phyloP scores from a whole-genome alignment of 2,329 filamentous ascomycete species.

The Laburnicola sp. region DNA sequence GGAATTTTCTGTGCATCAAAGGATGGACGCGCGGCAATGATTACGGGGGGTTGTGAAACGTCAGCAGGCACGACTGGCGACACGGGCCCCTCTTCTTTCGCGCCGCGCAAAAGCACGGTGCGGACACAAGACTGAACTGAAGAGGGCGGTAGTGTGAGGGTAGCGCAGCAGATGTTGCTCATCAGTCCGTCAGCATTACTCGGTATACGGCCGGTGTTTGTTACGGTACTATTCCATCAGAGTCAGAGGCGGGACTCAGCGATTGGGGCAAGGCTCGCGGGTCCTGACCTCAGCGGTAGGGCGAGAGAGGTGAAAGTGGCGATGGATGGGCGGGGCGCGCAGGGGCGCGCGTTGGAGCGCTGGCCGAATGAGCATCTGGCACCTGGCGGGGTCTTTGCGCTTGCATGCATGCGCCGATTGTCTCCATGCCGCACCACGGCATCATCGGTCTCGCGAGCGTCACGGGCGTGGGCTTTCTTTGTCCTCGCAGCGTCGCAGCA shows the following conservation, averaged over 20 bases:
- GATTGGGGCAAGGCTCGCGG: constrained; percentile 23
- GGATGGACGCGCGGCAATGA: constrained; percentile 22
- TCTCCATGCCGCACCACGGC: not conserved
- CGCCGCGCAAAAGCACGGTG: not conserved
- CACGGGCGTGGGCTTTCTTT: not conserved
- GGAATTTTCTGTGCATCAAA: constrained; percentile 21
- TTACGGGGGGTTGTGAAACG: constrained; percentile 29
- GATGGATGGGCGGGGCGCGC: constrained; percentile 10
- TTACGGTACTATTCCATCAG: constrained; percentile 24
- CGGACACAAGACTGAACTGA: not conserved
- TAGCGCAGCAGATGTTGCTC: not conserved
- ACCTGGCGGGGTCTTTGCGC: not conserved
- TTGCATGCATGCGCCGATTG: not conserved
- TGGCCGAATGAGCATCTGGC: constrained; percentile 18
- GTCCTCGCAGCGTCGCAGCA: not conserved
- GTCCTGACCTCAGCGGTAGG: constrained; percentile 31
- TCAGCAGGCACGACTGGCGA: constrained; percentile 15
- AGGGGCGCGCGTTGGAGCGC: constrained; percentile 11
- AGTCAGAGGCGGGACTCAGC: constrained; percentile 16
- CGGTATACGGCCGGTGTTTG: constrained; percentile 12
- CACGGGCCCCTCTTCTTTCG: constrained; percentile 1
- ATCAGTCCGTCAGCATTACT: not conserved
- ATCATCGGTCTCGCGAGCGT: not conserved
- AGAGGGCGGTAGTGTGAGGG: not conserved
- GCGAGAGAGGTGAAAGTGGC: constrained; percentile 30